Evolutionary conservation across 345 rosid genomes (phyloP).

Genomic region (Dipteronia dyeriana): DNA sequence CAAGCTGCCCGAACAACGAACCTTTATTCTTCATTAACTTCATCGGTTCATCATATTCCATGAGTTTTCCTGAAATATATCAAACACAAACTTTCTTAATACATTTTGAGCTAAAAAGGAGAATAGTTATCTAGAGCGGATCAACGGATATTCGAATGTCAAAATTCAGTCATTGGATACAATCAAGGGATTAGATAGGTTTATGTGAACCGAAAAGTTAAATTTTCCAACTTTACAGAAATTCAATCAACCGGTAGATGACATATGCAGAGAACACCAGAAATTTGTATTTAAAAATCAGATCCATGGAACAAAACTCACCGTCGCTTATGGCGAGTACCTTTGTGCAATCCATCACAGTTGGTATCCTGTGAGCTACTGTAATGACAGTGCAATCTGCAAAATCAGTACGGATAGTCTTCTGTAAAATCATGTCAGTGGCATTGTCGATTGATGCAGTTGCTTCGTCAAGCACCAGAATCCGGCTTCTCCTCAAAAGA

Average conservation of each 20-base stretch:
- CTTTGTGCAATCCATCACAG: constrained; percentile 96
- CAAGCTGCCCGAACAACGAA: constrained; percentile 79
- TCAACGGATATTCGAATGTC: no score
- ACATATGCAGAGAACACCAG: background rate
- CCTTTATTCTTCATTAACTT: constrained; percentile 64
- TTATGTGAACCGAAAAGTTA: no score
- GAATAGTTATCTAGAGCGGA: background rate
- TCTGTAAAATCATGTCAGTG: constrained; percentile 83
- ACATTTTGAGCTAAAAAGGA: background rate
- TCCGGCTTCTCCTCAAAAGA: constrained; percentile 76
- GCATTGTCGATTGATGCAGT: constrained; percentile 96
- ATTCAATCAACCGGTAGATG: background rate
- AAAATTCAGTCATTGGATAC: background rate
- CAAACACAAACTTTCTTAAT: background rate
- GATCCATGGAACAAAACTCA: constrained; percentile 33
- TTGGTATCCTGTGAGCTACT: constrained; percentile 93
- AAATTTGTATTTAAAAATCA: background rate
- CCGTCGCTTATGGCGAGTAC: constrained; percentile 88
- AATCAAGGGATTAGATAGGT: no score
- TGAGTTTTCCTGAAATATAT: constrained; percentile 53
- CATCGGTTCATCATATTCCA: constrained; percentile 80
- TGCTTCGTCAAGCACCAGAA: constrained; percentile 91
- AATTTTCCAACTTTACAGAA: no score
- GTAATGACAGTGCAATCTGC: constrained; percentile 85
- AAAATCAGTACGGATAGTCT: constrained; percentile 74